Conservation (phyloP, 805 yeast species). For the Ogataea thermomethanolica region DNA sequence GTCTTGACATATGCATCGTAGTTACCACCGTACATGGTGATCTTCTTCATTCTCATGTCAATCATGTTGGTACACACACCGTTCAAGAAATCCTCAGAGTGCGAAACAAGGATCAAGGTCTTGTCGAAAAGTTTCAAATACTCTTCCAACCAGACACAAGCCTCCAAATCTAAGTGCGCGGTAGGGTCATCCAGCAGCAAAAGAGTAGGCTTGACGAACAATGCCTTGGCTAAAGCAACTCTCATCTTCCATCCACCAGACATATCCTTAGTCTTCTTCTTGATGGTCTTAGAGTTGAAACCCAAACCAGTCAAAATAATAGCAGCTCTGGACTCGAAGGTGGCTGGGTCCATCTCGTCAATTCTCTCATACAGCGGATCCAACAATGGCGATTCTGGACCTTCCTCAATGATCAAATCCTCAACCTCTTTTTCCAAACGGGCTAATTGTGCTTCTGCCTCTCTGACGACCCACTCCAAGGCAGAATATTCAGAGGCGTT, state of each 20-base stretch:
- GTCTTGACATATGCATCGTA: constrained; percentile 96
- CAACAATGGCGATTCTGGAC: constrained; percentile 85
- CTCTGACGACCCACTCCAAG: constrained; percentile 92
- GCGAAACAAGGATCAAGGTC: constrained; percentile 90
- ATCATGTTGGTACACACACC: constrained; percentile 98
- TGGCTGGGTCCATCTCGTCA: constrained; percentile 92
- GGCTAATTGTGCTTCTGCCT: constrained; percentile 91
- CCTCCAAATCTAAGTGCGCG: constrained; percentile 98
- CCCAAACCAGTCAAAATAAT: constrained; percentile 95
- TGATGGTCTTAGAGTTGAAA: constrained; percentile 80
- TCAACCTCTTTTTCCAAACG: constrained; percentile 89
- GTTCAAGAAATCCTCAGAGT: constrained; percentile 98
- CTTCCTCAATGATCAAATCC: constrained; percentile 81
- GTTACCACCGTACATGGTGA: constrained; percentile 91
- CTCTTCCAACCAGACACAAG: constrained; percentile 99
- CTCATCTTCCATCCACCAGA: constrained; percentile 99
- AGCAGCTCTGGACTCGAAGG: constrained; percentile 96
- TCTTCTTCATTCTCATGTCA: constrained; percentile 85
- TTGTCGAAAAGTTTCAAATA: constrained; percentile 93
- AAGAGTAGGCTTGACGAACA: constrained; percentile 95
- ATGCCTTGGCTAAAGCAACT: constrained; percentile 96
- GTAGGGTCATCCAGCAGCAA: constrained; percentile 97
- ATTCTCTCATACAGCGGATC: constrained; percentile 93
- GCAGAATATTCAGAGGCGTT: constrained; percentile 91
- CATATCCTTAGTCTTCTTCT: constrained; percentile 96